Evolutionary conservation across 257 asterid species (phyloP), one percentile per base, ranked within the genome.

Genomic region (Nicotiana obtusifolia): DNA sequence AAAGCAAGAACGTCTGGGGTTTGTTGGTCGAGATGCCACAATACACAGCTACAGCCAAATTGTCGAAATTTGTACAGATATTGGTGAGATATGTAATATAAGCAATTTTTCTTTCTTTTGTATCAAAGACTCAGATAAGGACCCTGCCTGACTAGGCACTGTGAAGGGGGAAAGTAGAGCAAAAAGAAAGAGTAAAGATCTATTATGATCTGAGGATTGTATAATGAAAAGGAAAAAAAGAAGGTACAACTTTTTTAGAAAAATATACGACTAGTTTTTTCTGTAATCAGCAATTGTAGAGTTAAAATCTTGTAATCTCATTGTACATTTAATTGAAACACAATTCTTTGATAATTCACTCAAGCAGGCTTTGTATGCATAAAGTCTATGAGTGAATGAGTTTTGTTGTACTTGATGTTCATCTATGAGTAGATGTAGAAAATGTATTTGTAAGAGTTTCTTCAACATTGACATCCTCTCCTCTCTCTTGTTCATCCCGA

Each of bases 211-310:
- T 30, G 44, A 71, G 78, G 59, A 44, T 71, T 44, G 57, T 20
- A 44, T 44, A 54, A 64, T 78, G 82, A 59, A 35, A 11, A 17
- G 61, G 71, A n/a, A 7, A 37, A 69, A 35, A 53, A 44, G 1
- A 68, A 68, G 57, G 56, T 68, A 64, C 61, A 64, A 11, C 57
- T 78, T 80, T 24, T 30, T 80, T 44, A 68, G 84, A 81, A 66
- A 69, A 54, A 30, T 49, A 81, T 33, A 28, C 13, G 16, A 41
- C 11, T 41, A 41, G 10, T 81, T 75, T 77, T 80, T 37, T 69
- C 57, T 81, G 80, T 53, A 71, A 68, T 57, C 80, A 37, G 71
- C 71, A 71, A 69, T 68, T 81, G 84, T 81, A 81, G 84, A 57
- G 80, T 57, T 33, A 19, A 22, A 60, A 56, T 81, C 61, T 59